phyloP scores from a whole-genome alignment of 257 asterid genomes.

The Osmanthus fragrans region DNA sequence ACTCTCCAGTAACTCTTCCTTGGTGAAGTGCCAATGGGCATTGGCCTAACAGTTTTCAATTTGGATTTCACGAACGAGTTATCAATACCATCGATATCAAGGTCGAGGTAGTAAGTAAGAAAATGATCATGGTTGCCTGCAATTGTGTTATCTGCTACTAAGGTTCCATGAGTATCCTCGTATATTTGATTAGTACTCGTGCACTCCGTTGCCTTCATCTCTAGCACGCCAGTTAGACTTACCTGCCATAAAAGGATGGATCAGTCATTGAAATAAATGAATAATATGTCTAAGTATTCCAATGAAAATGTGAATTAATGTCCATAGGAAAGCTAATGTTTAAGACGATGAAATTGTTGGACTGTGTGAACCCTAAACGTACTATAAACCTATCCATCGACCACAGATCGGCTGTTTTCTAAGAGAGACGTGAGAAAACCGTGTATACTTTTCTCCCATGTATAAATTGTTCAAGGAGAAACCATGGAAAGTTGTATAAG shows the following conservation, averaged over 20 bases:
- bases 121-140: slow-evolving; percentile 73
- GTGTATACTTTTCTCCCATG: background rate
- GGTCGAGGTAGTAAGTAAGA: slow-evolving; percentile 61
- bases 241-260: slow-evolving; percentile 35
- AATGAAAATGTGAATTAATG: background rate
- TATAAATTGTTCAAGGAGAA: background rate
- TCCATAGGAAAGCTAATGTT: background rate
- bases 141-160: slow-evolving; percentile 53
- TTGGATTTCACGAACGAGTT: slow-evolving; percentile 59
- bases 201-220: slow-evolving; percentile 54
- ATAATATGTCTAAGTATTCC: background rate
- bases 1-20: slow-evolving; percentile 69
- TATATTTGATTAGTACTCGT: slow-evolving; percentile 25
- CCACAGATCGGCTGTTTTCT: background rate
- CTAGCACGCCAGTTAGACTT: slow-evolving; percentile 52
- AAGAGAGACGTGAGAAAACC: background rate
- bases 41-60: slow-evolving; percentile 31
- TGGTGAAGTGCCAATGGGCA: slow-evolving; percentile 31
- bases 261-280: background rate
- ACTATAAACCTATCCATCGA: background rate
- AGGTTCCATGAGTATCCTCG: slow-evolving; percentile 42
- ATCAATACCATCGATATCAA: slow-evolving; percentile 56
- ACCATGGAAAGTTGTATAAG: background rate
- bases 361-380: background rate
- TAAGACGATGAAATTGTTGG: background rate